A percentile compares a stretch with the other conserved stretches of the same genome.
phyloP scores from a whole-genome alignment of 2,329 filamentous ascomycete genomes.

The Neofusicoccum kwambonambiense region DNA sequence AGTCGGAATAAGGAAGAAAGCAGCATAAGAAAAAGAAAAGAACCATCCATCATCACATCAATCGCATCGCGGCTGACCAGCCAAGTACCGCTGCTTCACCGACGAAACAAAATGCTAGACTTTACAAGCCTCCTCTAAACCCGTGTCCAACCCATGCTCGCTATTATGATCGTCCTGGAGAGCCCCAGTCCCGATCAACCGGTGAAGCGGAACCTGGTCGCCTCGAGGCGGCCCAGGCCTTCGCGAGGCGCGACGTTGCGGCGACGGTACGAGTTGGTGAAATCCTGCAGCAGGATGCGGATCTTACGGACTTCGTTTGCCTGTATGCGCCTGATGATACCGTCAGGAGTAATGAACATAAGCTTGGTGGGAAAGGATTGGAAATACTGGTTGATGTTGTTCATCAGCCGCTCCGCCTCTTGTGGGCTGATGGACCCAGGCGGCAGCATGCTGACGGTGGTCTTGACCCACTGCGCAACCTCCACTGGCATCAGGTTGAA shows the following conservation, averaged over 20 bases:
- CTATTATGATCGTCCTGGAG: background rate
- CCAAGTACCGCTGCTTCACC: background rate
- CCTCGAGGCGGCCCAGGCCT: conserved; percentile 82
- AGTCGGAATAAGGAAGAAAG: background rate
- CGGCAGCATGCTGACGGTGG: conserved; percentile 80
- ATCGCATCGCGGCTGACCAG: background rate
- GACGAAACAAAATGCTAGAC: conserved; percentile 14
- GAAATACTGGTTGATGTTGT: conserved; percentile 68
- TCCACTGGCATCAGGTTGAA: conserved; percentile 83
- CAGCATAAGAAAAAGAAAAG: background rate
- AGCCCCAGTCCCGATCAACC: background rate
- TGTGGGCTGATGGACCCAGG: conserved; percentile 73
- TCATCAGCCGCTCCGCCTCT: conserved; percentile 78
- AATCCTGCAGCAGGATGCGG: conserved; percentile 84
- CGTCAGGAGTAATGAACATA: conserved; percentile 3
- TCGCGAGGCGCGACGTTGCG: conserved; percentile 94
- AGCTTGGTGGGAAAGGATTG: background rate
- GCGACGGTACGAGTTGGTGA: conserved; percentile 90
- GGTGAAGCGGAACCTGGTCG: conserved; percentile 79
- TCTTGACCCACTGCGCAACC: conserved; percentile 78
- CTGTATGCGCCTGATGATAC: conserved; percentile 54
- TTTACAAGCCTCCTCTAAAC: conserved; percentile 14
- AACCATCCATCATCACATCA: conserved; percentile 4
- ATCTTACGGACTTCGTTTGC: conserved; percentile 74
- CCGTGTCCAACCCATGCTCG: conserved; percentile 1